Evolutionary conservation across 1,284 basidiomycete genomes (phyloP).

Genomic region (Leccinum subrobustum): DNA sequence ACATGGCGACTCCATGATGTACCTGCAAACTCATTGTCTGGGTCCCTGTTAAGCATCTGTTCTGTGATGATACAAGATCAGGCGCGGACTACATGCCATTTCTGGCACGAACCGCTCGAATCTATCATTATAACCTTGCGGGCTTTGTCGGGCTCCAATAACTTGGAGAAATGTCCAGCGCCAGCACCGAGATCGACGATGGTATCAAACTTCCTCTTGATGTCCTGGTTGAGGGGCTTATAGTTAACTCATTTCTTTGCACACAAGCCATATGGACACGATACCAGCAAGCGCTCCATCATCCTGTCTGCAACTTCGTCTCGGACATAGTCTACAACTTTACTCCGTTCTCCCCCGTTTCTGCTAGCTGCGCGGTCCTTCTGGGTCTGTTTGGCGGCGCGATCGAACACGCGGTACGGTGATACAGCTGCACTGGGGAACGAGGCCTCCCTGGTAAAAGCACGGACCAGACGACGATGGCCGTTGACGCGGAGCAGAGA

Average conservation of each 20-base stretch:
- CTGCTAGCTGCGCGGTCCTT: slow-evolving; percentile 71
- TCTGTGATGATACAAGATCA: slow-evolving; percentile 39
- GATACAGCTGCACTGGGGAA: not conserved
- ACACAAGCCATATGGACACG: slow-evolving; percentile 6
- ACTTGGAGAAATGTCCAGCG: slow-evolving; percentile 88
- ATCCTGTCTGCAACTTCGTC: slow-evolving; percentile 89
- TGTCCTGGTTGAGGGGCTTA: slow-evolving; percentile 61
- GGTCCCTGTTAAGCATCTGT: slow-evolving; percentile 68
- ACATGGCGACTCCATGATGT: not conserved
- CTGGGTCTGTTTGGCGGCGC: slow-evolving; percentile 79
- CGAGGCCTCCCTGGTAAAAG: slow-evolving; percentile 41
- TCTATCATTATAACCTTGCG: slow-evolving; percentile 87
- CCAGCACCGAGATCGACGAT: slow-evolving; percentile 93
- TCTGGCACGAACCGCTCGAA: slow-evolving; percentile 63
- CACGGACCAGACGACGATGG: slow-evolving; percentile 23
- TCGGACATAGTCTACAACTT: slow-evolving; percentile 89
- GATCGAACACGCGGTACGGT: slow-evolving; percentile 83
- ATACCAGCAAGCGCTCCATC: slow-evolving; percentile 83
- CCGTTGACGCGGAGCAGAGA: slow-evolving; percentile 6
- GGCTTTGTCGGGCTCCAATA: slow-evolving; percentile 73
- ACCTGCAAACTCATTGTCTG: slow-evolving; percentile 78
- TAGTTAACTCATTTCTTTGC: slow-evolving; percentile 6
- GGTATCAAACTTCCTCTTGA: slow-evolving; percentile 80
- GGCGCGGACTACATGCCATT: not conserved
- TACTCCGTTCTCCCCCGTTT: slow-evolving; percentile 59